Percentiles rank a stretch among this genome's conserved stretches.
These are phyloP conservation scores for Aphanomyces astaci DNA, from an alignment of 352 stramenopile genomes.

Conservation along the genomic window DNA sequence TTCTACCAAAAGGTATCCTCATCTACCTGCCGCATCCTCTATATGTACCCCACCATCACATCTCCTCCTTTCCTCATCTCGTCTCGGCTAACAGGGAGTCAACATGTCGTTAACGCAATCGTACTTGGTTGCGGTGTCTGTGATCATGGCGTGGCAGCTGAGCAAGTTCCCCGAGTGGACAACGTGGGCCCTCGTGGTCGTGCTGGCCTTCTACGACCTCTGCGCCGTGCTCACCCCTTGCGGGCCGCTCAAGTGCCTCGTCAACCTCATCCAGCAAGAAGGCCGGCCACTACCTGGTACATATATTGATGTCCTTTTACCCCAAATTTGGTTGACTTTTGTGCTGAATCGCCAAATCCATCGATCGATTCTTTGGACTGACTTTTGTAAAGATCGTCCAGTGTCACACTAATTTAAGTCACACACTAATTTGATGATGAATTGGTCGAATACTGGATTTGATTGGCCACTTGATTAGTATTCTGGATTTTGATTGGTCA, in stretches of 20 bases:
- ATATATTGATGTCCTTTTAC: too few relatives aligned
- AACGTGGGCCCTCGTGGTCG: conserved; percentile 87
- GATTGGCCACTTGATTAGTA: too few relatives aligned
- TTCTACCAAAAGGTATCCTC: conserved; percentile 80
- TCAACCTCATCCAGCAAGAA: conserved; percentile 91
- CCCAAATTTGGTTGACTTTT: too few relatives aligned
- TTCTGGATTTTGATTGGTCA: neutral
- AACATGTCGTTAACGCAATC: conserved; percentile 84
- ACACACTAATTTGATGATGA: too few relatives aligned
- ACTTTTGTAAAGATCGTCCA: too few relatives aligned
- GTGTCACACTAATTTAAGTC: too few relatives aligned
- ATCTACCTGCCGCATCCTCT: too few relatives aligned
- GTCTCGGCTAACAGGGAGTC: conserved; percentile 26
- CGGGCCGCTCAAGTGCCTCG: conserved; percentile 94
- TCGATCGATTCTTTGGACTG: too few relatives aligned
- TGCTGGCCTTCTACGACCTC: conserved; percentile 98
- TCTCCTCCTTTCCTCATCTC: too few relatives aligned
- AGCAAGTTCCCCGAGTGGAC: conserved; percentile 94
- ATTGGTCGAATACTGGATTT: too few relatives aligned
- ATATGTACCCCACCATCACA: too few relatives aligned
- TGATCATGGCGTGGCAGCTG: conserved; percentile 98
- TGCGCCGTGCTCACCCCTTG: conserved; percentile 98
- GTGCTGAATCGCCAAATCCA: too few relatives aligned
- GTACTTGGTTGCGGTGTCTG: conserved; percentile 93
- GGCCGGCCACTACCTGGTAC: conserved; percentile 82